Evolutionary conservation across 192 early-diverging fungal genomes (phyloP).

Genomic region (Rhizophagus clarus): DNA sequence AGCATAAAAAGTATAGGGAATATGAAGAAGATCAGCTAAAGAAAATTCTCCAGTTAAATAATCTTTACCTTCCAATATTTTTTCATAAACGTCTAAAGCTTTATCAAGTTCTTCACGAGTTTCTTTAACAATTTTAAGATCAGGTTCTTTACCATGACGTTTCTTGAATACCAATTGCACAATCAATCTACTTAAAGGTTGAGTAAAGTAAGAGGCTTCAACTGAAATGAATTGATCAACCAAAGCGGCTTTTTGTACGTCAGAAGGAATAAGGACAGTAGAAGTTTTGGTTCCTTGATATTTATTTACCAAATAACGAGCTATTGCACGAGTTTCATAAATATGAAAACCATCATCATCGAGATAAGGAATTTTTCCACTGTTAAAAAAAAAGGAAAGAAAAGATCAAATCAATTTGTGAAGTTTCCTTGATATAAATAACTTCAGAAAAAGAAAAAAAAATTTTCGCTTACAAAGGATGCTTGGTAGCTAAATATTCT

Average conservation of each 20-base stretch:
- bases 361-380: constrained; percentile 46
- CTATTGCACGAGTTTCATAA: constrained; percentile 45
- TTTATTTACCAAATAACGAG: constrained; percentile 37
- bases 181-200: not conserved
- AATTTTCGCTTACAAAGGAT: constrained; percentile 37
- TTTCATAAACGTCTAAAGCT: constrained; percentile 27
- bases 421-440: too few relatives aligned
- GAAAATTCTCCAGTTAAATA: constrained; percentile 32
- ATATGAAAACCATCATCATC: constrained; percentile 37
- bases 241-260: constrained; percentile 30
- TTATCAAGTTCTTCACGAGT: not conserved
- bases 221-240: constrained; percentile 42
- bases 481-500: constrained; percentile 33
- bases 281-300: constrained; percentile 3
- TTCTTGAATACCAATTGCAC: not conserved
- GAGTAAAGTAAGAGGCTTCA: constrained; percentile 16
- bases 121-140: not conserved
- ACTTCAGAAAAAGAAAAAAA: not conserved
- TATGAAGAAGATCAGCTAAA: constrained; percentile 29
- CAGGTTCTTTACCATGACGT: not conserved
- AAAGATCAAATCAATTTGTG: not conserved
- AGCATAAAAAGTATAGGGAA: constrained; percentile 5
- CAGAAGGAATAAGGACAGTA: constrained; percentile 34
- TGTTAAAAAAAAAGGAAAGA: not conserved
- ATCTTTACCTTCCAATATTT: constrained; percentile 29